Base-by-base conservation (phyloP, 306 rosid genomes). In the Gastrolobium bilobum region DNA sequence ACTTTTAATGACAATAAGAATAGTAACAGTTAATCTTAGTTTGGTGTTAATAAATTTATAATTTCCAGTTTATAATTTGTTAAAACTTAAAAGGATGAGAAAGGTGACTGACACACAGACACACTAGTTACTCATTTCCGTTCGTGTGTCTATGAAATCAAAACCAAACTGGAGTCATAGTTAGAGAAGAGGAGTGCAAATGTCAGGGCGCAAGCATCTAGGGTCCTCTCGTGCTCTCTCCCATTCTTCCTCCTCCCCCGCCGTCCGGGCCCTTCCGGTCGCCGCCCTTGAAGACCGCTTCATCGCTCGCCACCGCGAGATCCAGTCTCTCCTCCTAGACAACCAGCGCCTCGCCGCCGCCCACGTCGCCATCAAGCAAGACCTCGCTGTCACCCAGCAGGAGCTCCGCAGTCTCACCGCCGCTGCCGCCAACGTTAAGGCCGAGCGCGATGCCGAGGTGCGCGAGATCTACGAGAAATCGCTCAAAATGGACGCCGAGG, bases 331-430 rank as follows among this genome's bases (percentile, higher is more conserved):
- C 76, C 90, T 91, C 61, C 31, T 71, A 9, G 98, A 91, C 72
- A 95, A 95, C 76, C 96, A 91, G 86, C 92, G 89, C 77, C 97
- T 93, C 68, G 96, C 96, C 11, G 85, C 94, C 79, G 84, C 86
- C 37, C 99, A 95, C 82, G 91, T 91, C 62, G 94, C 90, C 33
- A 92, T 95, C 84, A 95, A 92, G 75, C 97, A 95, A 42, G 94
- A 95, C 63, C 89, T 95, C 9, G 60, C 89, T 51, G 85, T 83
- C 56, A 63, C 93, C 0, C 90, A 90, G 83, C 82, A 79, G 71
- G 96, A 90, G 59, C 87, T 92, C 80, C 92, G 86, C 8, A 88
- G 52, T 4, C 74, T 91, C 9, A 80, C 97, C 6, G 85, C 86
- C 1, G 78, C 82, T 0, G 91, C 95, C 10, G 85, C 81, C 4